Evolutionary conservation across 1,284 basidiomycete genomes (phyloP).

Genomic region (Ganoderma leucocontextum): DNA sequence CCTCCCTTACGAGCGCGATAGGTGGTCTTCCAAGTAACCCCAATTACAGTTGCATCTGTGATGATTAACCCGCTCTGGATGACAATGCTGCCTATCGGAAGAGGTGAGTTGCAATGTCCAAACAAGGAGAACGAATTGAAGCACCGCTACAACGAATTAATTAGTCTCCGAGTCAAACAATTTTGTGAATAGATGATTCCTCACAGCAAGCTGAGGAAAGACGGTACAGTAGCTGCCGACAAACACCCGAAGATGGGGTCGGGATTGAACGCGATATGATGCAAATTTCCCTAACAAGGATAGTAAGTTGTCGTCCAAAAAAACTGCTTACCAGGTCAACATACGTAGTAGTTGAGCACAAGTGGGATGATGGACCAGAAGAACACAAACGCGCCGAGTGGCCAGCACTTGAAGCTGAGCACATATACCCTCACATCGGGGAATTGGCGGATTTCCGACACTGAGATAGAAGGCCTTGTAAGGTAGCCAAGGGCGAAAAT

Average conservation of each 20-base stretch:
- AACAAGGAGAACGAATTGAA: not conserved
- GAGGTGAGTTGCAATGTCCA: not conserved
- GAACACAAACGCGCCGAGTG: not conserved
- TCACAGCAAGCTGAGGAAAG: not conserved
- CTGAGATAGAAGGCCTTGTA: too few species aligned
- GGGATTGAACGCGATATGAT: not conserved
- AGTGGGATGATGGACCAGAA: not conserved
- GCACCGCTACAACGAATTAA: not conserved
- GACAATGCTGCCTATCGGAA: not conserved
- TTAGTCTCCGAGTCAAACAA: not conserved
- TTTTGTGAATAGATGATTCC: not conserved
- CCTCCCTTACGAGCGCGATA: not conserved
- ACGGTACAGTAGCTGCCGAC: not conserved
- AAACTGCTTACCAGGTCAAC: not conserved
- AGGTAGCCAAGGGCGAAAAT: too few species aligned
- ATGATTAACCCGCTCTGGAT: not conserved
- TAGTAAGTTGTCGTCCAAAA: not conserved
- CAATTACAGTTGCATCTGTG: not conserved
- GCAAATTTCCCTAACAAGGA: not conserved
- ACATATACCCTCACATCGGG: not conserved
- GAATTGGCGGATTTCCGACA: too few species aligned
- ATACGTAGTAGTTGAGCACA: not conserved
- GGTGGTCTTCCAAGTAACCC: not conserved
- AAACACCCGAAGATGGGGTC: not conserved
- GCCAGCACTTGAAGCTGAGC: not conserved